These are phyloP conservation scores for Cercospora janseana DNA, from an alignment of 2,329 filamentous ascomycete species.

Conservation along the genomic window DNA sequence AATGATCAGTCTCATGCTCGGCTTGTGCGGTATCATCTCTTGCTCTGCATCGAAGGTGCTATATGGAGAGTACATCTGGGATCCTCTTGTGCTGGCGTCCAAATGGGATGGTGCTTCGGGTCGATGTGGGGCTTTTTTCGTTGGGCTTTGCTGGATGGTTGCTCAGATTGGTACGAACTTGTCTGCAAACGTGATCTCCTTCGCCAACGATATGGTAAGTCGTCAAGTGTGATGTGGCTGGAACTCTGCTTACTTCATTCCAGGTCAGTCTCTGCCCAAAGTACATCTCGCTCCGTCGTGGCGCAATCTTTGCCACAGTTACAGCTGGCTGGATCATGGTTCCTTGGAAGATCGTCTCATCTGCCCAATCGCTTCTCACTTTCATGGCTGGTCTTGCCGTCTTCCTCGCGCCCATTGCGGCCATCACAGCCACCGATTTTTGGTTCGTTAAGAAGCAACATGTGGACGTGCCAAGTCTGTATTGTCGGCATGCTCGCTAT, in stretches of 20 bases:
- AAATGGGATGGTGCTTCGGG: conserved; percentile 35
- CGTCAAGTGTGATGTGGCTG: too few species aligned
- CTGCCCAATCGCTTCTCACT: conserved; percentile 55
- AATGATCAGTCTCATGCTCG: conserved; percentile 47
- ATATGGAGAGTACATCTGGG: conserved; percentile 49
- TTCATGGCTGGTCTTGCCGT: conserved; percentile 63
- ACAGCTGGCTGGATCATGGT: conserved; percentile 55
- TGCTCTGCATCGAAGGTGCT: conserved; percentile 56
- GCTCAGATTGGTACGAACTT: conserved; percentile 54
- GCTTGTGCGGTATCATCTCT: conserved; percentile 57
- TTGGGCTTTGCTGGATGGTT: conserved; percentile 50
- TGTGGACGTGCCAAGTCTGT: conserved; percentile 53
- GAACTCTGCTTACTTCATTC: background rate
- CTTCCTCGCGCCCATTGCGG: conserved; percentile 64
- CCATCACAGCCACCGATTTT: conserved; percentile 56
- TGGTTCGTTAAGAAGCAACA: conserved; percentile 51
- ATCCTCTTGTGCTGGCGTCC: conserved; percentile 40
- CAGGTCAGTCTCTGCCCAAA: conserved; percentile 49
- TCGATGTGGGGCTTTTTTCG: conserved; percentile 37
- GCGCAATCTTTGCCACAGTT: conserved; percentile 48
- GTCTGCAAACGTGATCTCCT: conserved; percentile 53
- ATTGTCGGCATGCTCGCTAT: conserved; percentile 51
- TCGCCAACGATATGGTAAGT: conserved; percentile 52
- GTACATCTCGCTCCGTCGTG: conserved; percentile 48
- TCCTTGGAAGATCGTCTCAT: conserved; percentile 61